Evolutionary conservation across 2,329 filamentous ascomycete species (phyloP).

Genomic region (Hyphodiscus sp.): DNA sequence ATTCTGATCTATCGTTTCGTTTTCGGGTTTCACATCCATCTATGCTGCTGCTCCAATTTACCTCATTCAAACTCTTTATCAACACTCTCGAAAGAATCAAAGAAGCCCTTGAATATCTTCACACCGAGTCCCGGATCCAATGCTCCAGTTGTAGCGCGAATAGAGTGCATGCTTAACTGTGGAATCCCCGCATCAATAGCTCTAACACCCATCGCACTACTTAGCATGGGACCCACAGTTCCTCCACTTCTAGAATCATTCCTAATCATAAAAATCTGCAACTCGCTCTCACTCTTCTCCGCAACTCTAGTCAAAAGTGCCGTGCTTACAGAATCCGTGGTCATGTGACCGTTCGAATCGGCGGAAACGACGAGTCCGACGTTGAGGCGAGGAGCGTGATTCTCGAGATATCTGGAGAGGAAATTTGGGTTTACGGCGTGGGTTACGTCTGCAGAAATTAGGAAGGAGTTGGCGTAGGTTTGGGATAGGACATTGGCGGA

Average conservation of each 20-base stretch:
- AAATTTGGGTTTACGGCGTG: conserved; percentile 97
- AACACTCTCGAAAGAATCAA: conserved; percentile 78
- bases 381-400: conserved; percentile 84
- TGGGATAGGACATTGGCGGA: conserved; percentile 60
- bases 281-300: conserved; percentile 60
- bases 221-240: conserved; percentile 91
- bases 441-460: conserved; percentile 87
- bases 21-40: no score
- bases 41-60: no score
- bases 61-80: conserved; percentile 65
- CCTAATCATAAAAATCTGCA: conserved; percentile 90
- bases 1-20: no score
- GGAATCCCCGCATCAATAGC: conserved; percentile 84
- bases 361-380: conserved; percentile 73
- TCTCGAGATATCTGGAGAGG: conserved; percentile 70
- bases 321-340: conserved; percentile 81
- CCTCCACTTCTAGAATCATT: conserved; percentile 87
- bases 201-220: conserved; percentile 70
- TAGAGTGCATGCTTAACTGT: conserved; percentile 90
- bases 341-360: conserved; percentile 93
- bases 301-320: conserved; percentile 75
- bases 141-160: conserved; percentile 80
- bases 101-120: conserved; percentile 81
- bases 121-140: conserved; percentile 84
- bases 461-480: conserved; percentile 86